Evolutionary conservation across 1,284 basidiomycete genomes (phyloP), one percentile per base, ranked within the genome.

Genomic region (Ganoderma multipileum): DNA sequence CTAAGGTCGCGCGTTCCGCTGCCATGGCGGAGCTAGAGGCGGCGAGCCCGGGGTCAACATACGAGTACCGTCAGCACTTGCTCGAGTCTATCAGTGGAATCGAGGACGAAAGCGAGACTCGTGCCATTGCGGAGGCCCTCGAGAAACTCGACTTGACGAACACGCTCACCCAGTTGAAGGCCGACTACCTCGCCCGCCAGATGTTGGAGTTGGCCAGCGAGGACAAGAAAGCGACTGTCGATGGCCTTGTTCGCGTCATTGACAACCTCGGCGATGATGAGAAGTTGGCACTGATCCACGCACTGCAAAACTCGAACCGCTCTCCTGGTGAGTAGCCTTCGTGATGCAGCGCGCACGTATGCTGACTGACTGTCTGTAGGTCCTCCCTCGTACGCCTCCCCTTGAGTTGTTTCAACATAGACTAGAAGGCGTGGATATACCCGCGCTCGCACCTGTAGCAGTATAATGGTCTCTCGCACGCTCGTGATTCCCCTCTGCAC

Each of bases 251-350:
- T 65, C 87, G 89, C 58, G 79, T 94, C 11, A 86, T 89, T 5
- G 91, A 94, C 65, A 86, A 86, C 38, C 85, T 96, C 64, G 85
- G 89, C 0, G 86, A 91, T 9, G 92, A 94, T 44, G 94, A 95
- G 74, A 90, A 89, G 79, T 79, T 86, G 20, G 80, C 85, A 0
- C 77, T 96, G 63, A 83, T 92, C 59, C 80, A 82, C 55, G 87
- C 87, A 36, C 83, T 94, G 64, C 91, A 91, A 77, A 87, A 80
- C 72, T 76, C 84, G 6, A 79, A 82, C 64, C 85, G 86, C 60
- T 87, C 87, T 39, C 83, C 86, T 79, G 87, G 89, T 86, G 26
- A 33, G 71, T 44, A 3, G 20, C 36, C 42, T 44, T 26, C 1
- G 26, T 5, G 3, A 26, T n/a, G 6, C 33, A 38, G 20, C 36